Evolutionary conservation across 73 alveolate genomes (phyloP), one percentile per base, ranked within the genome.

Genomic region (Paramecium biaurelia): DNA sequence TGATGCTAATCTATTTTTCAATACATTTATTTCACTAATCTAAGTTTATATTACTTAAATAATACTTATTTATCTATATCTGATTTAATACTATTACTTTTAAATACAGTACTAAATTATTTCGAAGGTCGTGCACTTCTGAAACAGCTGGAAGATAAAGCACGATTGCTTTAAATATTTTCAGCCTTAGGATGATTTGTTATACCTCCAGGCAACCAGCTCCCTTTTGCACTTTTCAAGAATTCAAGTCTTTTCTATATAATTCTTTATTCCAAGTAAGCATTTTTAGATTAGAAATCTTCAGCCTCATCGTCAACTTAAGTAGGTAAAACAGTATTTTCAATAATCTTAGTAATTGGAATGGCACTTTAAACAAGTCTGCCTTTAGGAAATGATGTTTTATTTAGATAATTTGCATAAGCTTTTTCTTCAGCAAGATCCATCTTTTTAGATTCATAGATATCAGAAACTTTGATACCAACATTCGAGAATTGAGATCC

Each of bases 201-300:
- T 28, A 20, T 18, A 37, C 76, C 90, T 20, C 90, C 90, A 23
- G 90, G 90, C 47, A 79, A 45, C 90, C 90, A 79, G 10, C 76
- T 43, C 3, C 76, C 90, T 45, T 76, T 41, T 20, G 70, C 45
- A 35, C 14, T 79, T 43, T 79, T 79, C 24, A 79, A n/a, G 9
- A 12, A 20, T 7, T 18, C 20, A 24, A 79, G 43, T 79, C 32
- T 38, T 18, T 38, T 26, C 9, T 26, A 30, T 43, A 9, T 43
- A 21, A 79, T 79, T 24, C 43, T 79, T 24, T 12, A n/a, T 45
- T 79, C 90, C 47, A 79, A 79, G 23, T 41, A 43, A 23, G 45
- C 90, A 38, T 79, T 37, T 79, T 79, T 79, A 21, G 20, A 38
- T 79, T 79, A 79, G 47, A 42, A 79, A 79, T 79, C 72, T 10